Evolutionary conservation across 352 stramenopile species (phyloP), one percentile per base, ranked within the genome.

Genomic region (Chrysophaeum taylorii): DNA sequence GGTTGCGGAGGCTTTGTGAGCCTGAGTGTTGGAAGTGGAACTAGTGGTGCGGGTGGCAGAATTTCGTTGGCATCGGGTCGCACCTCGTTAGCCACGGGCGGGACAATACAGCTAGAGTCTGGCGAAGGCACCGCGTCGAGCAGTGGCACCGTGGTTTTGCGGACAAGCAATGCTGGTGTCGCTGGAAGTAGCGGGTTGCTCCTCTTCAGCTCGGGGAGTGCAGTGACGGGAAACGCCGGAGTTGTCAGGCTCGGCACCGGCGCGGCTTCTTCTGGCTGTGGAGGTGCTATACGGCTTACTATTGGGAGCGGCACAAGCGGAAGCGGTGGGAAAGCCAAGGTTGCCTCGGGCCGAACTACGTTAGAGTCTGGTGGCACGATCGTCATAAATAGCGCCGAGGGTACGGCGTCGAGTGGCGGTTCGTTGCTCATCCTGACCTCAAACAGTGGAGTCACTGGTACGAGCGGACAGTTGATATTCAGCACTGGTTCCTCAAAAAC

Each of bases 201-300:
- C 12, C 4, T 23, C 5, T 54, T 54, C 21, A 54, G 45, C 45
- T 54, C 45, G 12, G 45, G 45, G 4, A 54, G 12, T 14, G 45
- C 45, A 4, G 23, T 54, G 12, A 25, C 18, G 45, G 45, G 12
- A 25, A 54, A 23, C 45, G 31, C 18, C 23, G 21, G 21, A 25
- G 23, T 14, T 54, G 45, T 23, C 21, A 12, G n/a, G 12, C 12
- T 54, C 2, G 45, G 45, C 21, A 54, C 7, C 21, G 45, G 45
- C 9, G 45, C 31, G n/a, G n/a, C 45, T 12, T 31, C 45, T 23
- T 14, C 12, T 25, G 86, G 86, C 36, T 78, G 84, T 63, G 89
- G 84, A 9, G 88, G 89, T 27, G 52, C 74, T 21, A 81, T 94
- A 50, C 74, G 70, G 2, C 39, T 95, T 12, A 76, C 23, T 16